These are phyloP conservation scores for Plasmopara viticola DNA, from an alignment of 352 stramenopile genomes.

Conservation along the genomic window DNA sequence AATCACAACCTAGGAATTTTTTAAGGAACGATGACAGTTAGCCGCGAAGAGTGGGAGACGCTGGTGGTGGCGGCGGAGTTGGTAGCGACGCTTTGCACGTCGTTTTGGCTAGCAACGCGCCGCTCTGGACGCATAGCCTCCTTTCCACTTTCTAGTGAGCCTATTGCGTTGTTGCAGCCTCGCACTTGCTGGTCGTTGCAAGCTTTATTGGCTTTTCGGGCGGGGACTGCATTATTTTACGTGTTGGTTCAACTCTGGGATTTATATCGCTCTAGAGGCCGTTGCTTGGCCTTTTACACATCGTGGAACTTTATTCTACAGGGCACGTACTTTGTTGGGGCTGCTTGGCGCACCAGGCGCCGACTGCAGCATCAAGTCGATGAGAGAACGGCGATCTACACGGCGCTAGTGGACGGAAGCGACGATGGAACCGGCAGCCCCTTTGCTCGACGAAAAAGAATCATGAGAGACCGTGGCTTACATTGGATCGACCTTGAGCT, in stretches of 20 bases:
- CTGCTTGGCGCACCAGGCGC: constrained; percentile 25
- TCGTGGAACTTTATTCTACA: constrained; percentile 85
- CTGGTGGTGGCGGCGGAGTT: constrained; percentile 47
- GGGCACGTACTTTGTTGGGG: constrained; percentile 47
- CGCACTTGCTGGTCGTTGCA: constrained; percentile 37
- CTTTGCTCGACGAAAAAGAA: constrained; percentile 9
- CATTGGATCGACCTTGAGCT: constrained; percentile 56
- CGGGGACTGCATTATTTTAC: constrained; percentile 40
- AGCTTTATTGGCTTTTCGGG: constrained; percentile 35
- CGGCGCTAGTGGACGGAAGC: constrained; percentile 29
- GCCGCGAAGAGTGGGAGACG: constrained; percentile 44
- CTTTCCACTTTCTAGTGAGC: constrained; percentile 25
- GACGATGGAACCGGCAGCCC: constrained; percentile 25
- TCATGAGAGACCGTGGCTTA: constrained; percentile 14
- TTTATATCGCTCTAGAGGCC: constrained; percentile 37
- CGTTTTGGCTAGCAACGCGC: constrained; percentile 43
- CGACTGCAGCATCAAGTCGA: constrained; percentile 19
- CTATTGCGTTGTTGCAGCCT: constrained; percentile 33
- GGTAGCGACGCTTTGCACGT: constrained; percentile 26
- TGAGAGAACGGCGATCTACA: constrained; percentile 27
- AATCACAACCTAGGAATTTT: constrained; percentile 8
- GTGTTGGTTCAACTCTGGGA: constrained; percentile 51
- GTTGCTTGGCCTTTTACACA: constrained; percentile 72
- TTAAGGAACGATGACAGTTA: constrained; percentile 14
- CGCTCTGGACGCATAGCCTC: constrained; percentile 30